Conservation (phyloP, 2,329 filamentous ascomycete genomes). For the Colletotrichum scovillei region DNA sequence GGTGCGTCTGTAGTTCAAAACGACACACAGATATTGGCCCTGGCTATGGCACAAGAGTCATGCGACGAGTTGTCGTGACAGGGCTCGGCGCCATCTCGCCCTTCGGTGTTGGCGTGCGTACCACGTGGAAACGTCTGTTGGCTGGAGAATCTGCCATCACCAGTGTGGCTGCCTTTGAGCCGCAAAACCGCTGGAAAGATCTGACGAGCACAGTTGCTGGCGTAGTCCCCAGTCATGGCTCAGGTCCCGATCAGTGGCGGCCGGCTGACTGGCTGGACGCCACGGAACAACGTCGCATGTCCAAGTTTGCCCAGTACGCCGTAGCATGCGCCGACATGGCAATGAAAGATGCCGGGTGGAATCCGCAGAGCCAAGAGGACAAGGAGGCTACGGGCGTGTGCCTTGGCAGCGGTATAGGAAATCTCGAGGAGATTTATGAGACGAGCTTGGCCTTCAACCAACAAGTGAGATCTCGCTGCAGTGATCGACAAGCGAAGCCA, state of each 20-base stretch:
- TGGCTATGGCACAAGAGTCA: constrained; percentile 56
- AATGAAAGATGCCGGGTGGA: constrained; percentile 84
- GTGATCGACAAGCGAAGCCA: constrained; percentile 26
- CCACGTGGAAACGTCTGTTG: constrained; percentile 84
- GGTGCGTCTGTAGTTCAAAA: constrained; percentile 12
- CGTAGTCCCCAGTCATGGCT: constrained; percentile 70
- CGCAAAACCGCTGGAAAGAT: constrained; percentile 69
- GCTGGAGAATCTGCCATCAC: constrained; percentile 84
- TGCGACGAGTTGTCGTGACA: constrained; percentile 84
- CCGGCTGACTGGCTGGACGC: constrained; percentile 64
- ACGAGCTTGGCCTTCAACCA: constrained; percentile 82
- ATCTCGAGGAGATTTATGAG: constrained; percentile 88
- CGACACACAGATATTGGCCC: constrained; percentile 23
- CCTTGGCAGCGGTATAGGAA: constrained; percentile 94
- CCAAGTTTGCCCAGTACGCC: constrained; percentile 92
- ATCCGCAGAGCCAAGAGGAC: constrained; percentile 68
- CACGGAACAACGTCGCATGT: constrained; percentile 79
- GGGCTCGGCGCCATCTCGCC: constrained; percentile 86
- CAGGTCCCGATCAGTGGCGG: constrained; percentile 58
- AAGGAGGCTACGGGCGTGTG: constrained; percentile 88
- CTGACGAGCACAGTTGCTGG: constrained; percentile 89
- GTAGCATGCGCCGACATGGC: constrained; percentile 89
- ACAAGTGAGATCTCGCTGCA: constrained; percentile 64
- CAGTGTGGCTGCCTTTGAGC: constrained; percentile 73
- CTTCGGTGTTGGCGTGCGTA: constrained; percentile 81